phyloP scores from a whole-genome alignment of 2,329 filamentous ascomycete genomes.

The Paraphoma chrysanthemicola region DNA sequence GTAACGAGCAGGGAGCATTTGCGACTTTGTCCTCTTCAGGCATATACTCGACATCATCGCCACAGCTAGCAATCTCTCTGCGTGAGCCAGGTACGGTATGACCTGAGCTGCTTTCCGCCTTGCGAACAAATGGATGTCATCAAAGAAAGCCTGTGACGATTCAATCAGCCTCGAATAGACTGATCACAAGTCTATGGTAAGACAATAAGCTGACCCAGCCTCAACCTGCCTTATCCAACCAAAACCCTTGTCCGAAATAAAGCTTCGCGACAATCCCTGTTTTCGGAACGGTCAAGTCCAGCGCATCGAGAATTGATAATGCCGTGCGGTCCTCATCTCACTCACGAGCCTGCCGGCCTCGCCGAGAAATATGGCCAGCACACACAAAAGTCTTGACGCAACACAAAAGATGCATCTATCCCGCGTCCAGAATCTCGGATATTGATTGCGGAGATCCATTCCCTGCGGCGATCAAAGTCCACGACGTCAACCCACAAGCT shows the following conservation, averaged over 20 bases:
- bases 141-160: not conserved
- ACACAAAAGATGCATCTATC: not conserved
- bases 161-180: not conserved
- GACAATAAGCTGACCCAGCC: not conserved
- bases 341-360: not conserved
- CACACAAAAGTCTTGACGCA: not conserved
- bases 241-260: not conserved
- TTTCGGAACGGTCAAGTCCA: not conserved
- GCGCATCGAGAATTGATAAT: not conserved
- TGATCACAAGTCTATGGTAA: not conserved
- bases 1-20: not conserved
- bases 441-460: constrained; percentile 7
- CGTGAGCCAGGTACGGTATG: not conserved
- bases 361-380: not conserved
- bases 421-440: not conserved
- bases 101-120: not conserved
- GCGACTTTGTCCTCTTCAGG: not conserved
- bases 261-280: not conserved
- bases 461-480: not conserved
- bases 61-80: not conserved
- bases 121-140: not conserved
- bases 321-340: not conserved
- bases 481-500: not conserved
- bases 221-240: not conserved
- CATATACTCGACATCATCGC: not conserved